Conservation (phyloP, 2,329 filamentous ascomycete genomes). For the Colletotrichum tropicicola region DNA sequence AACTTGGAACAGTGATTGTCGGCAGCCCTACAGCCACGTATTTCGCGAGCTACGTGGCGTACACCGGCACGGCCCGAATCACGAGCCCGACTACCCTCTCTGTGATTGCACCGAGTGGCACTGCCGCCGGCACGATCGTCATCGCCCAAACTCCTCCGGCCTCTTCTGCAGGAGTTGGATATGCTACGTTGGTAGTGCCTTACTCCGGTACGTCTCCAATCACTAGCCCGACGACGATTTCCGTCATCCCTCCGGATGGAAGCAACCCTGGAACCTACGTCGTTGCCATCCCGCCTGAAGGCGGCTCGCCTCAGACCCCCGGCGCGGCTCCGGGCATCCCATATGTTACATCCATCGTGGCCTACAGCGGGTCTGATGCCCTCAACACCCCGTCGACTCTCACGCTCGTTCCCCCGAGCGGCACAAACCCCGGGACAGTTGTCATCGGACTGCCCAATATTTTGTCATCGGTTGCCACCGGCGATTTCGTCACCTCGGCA, state of each 20-base stretch:
- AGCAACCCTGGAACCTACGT: constrained; percentile 1
- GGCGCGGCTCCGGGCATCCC: background rate
- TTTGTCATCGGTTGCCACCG: background rate
- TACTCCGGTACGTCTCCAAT: background rate
- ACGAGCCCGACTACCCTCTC: background rate
- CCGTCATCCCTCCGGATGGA: background rate
- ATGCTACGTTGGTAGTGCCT: background rate
- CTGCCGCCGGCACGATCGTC: constrained; percentile 4
- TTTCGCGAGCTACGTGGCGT: background rate
- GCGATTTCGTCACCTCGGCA: background rate
- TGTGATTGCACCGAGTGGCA: constrained; percentile 12
- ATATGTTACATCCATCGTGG: constrained; percentile 9
- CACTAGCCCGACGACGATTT: background rate
- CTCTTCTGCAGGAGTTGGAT: background rate
- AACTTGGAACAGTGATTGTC: constrained; percentile 20
- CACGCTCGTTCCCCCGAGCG: constrained; percentile 13
- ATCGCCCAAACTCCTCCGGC: background rate
- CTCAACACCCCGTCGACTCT: constrained; percentile 16
- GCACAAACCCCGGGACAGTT: constrained; percentile 11
- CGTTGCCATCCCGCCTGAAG: background rate
- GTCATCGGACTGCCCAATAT: constrained; percentile 5
- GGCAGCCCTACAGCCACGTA: constrained; percentile 1
- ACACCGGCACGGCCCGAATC: background rate
- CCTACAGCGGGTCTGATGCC: background rate
- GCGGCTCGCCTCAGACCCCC: background rate